Conservation (phyloP, 2,329 filamentous ascomycete species). For the Pseudophaeomoniella oleicola region DNA sequence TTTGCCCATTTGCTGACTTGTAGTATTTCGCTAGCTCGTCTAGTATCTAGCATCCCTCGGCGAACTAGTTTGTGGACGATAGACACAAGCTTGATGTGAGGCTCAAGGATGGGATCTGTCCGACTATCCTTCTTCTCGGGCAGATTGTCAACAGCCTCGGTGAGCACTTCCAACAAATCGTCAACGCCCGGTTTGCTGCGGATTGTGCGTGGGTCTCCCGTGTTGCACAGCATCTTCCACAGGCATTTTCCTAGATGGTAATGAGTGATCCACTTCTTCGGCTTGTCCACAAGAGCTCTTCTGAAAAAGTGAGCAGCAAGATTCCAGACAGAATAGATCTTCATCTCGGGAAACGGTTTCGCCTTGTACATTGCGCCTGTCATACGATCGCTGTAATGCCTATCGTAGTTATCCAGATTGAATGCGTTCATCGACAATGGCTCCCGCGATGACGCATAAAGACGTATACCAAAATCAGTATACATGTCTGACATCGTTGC, state of each 20-base stretch:
- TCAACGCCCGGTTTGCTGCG: constrained; percentile 20
- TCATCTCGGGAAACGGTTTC: constrained; percentile 42
- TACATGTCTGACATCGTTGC: constrained; percentile 50
- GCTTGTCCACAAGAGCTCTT: constrained; percentile 41
- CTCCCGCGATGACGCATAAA: constrained; percentile 54
- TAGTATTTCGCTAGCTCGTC: constrained; percentile 35
- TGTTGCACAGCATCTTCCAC: constrained; percentile 50
- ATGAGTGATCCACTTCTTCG: constrained; percentile 50
- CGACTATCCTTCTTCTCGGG: constrained; percentile 46
- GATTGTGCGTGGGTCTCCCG: constrained; percentile 24
- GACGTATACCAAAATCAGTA: constrained; percentile 51
- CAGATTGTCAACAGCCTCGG: constrained; percentile 44
- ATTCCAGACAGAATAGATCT: constrained; percentile 48
- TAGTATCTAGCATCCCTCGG: constrained; percentile 26
- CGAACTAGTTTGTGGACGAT: constrained; percentile 68
- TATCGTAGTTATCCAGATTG: constrained; percentile 43
- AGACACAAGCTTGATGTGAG: constrained; percentile 81
- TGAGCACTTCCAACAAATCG: constrained; percentile 41
- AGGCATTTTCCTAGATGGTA: constrained; percentile 58
- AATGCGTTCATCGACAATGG: constrained; percentile 57
- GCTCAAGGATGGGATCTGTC: constrained; percentile 68
- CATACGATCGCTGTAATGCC: constrained; percentile 42
- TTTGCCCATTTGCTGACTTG: constrained; percentile 39
- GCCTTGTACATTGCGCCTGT: constrained; percentile 41
- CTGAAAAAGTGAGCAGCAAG: constrained; percentile 48